These are phyloP conservation scores for Scenedesmus sp. DNA, from an alignment of 163 green algal genomes.

Conservation along the genomic window DNA sequence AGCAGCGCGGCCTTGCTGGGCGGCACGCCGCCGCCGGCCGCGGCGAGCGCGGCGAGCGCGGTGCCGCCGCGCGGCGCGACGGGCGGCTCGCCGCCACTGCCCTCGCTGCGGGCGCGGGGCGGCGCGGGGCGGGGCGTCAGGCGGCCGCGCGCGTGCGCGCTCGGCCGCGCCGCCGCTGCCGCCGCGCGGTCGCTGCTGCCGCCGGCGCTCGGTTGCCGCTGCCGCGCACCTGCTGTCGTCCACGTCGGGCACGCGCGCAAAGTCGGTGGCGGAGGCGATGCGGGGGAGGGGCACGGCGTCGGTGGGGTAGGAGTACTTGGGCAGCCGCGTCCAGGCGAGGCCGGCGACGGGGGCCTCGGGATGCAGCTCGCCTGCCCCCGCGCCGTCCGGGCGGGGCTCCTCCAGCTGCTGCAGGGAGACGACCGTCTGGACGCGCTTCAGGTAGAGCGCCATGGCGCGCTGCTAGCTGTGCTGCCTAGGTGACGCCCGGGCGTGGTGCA, in stretches of 20 bases:
- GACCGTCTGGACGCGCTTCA: constrained; percentile 61
- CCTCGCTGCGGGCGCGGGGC: constrained; percentile 21
- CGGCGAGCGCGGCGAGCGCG: constrained; percentile 3
- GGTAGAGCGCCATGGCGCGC: constrained; percentile 51
- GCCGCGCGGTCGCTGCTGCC: too few species aligned
- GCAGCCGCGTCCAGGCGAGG: constrained; percentile 11
- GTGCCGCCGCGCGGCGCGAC: neutral
- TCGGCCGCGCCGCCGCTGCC: too few species aligned
- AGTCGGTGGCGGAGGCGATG: constrained; percentile 26
- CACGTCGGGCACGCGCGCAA: constrained; percentile 20
- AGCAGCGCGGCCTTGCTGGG: neutral
- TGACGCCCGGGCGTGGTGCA: neutral
- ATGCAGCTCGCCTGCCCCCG: constrained; percentile 22
- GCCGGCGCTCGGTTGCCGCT: too few species aligned
- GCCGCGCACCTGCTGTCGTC: constrained; percentile 25
- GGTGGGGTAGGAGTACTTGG: constrained; percentile 19
- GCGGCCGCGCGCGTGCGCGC: too few species aligned
- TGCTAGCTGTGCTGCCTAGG: neutral
- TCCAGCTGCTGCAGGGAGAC: constrained; percentile 68
- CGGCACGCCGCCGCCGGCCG: neutral
- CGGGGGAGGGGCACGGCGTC: constrained; percentile 9
- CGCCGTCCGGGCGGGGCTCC: neutral
- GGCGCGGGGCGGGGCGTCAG: too few species aligned
- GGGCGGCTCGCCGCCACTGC: constrained; percentile 10
- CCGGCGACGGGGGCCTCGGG: constrained; percentile 6